These are phyloP conservation scores for Corallochytrium limacisporum DNA, from an alignment of 78 protist genomes.

Conservation along the genomic window DNA sequence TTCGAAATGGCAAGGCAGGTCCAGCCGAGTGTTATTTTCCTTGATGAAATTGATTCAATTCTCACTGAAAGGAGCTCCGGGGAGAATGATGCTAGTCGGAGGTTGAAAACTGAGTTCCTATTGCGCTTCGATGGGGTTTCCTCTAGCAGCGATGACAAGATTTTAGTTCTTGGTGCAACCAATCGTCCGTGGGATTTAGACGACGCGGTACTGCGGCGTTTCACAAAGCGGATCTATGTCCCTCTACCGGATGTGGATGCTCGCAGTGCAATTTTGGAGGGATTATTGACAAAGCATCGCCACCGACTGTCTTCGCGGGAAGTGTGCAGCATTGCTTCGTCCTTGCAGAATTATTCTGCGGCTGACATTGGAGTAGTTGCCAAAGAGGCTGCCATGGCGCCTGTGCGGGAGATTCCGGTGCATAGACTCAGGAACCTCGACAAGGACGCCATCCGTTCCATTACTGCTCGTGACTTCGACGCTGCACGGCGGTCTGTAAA, in stretches of 20 bases:
- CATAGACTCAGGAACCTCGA: neutral
- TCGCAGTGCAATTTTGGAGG: slow-evolving; percentile 15
- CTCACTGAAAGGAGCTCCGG: slow-evolving; percentile 27
- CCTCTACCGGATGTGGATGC: slow-evolving; percentile 49
- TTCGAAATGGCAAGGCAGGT: slow-evolving; percentile 46
- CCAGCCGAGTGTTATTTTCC: slow-evolving; percentile 53
- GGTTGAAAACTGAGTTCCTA: slow-evolving; percentile 67
- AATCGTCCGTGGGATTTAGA: slow-evolving; percentile 66
- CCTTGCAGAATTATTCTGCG: slow-evolving; percentile 28
- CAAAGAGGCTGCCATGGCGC: slow-evolving; percentile 51
- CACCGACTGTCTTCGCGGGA: neutral
- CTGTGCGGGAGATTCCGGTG: slow-evolving; percentile 18
- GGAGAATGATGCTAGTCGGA: slow-evolving; percentile 39
- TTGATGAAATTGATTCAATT: slow-evolving; percentile 74
- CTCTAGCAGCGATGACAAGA: neutral
- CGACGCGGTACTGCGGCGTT: slow-evolving; percentile 57
- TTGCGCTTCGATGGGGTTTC: slow-evolving; percentile 65
- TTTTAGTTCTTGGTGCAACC: slow-evolving; percentile 25
- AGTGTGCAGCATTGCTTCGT: neutral
- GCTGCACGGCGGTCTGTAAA: too few relatives aligned
- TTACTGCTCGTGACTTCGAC: neutral
- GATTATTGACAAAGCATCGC: neutral
- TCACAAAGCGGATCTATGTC: slow-evolving; percentile 38
- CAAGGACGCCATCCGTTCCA: neutral
- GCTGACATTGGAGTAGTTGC: slow-evolving; percentile 31